phyloP scores from a whole-genome alignment of 1,284 basidiomycete genomes.

The Paramarasmius palmivorus region DNA sequence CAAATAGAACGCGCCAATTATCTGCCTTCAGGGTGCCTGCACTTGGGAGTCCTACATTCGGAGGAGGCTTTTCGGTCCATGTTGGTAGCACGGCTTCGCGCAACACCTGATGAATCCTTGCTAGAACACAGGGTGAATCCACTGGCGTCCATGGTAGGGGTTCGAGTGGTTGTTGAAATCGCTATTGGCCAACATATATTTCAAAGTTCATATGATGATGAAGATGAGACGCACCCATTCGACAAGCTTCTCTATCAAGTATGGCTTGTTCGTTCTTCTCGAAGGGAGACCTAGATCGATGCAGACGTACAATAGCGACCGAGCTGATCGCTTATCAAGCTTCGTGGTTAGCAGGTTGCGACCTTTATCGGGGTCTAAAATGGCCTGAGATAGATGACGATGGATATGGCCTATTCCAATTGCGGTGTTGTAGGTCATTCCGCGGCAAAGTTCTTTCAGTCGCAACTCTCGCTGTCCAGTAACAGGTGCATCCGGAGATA shows the following conservation, averaged over 20 bases:
- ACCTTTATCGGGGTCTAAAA: too few relatives aligned
- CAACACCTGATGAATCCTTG: constrained; percentile 1
- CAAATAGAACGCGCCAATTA: constrained; percentile 6
- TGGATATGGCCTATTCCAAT: constrained; percentile 5
- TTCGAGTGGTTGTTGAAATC: neutral
- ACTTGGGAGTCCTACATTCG: neutral
- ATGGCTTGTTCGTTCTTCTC: neutral
- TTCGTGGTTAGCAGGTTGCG: neutral
- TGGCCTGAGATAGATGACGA: constrained; percentile 2
- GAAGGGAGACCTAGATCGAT: constrained; percentile 4
- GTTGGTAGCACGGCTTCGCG: neutral
- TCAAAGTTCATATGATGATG: neutral
- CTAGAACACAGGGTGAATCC: neutral
- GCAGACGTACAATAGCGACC: constrained; percentile 7
- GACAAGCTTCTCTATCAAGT: constrained; percentile 3
- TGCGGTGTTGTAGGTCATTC: constrained; percentile 10
- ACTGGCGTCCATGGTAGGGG: neutral
- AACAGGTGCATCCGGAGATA: neutral
- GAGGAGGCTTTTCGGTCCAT: constrained; percentile 7
- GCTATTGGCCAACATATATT: neutral
- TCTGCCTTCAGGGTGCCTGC: constrained; percentile 10
- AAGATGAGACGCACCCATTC: constrained; percentile 2
- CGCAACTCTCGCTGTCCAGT: neutral
- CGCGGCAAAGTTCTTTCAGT: neutral
- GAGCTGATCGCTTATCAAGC: neutral